These are phyloP conservation scores for Smittium culicis DNA, from an alignment of 371 early-diverging fungal species.

Conservation along the genomic window DNA sequence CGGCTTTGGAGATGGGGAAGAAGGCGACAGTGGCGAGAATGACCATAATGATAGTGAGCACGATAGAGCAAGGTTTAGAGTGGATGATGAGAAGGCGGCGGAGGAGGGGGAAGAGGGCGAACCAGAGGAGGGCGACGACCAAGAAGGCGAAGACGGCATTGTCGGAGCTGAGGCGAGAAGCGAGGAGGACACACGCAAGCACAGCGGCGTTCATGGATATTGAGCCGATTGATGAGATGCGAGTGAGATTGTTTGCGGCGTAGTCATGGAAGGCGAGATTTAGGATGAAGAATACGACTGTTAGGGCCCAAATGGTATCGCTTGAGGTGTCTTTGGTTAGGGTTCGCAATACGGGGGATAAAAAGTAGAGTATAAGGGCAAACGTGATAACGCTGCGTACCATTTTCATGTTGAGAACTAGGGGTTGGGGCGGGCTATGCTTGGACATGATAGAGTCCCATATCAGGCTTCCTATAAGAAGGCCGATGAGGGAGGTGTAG, in stretches of 20 bases:
- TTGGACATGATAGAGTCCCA: conserved; percentile 37
- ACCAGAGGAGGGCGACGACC: conserved; percentile 76
- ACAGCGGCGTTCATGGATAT: conserved; percentile 90
- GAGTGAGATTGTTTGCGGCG: conserved; percentile 35
- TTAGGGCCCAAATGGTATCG: conserved; percentile 90
- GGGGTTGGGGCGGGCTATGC: conserved; percentile 18
- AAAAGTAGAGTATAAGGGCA: conserved; percentile 58
- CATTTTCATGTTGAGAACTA: conserved; percentile 29
- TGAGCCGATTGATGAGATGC: conserved; percentile 70
- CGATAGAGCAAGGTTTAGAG: conserved; percentile 40
- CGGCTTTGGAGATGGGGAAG: conserved; percentile 48
- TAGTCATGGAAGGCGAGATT: conserved; percentile 87
- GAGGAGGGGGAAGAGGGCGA: conserved; percentile 83
- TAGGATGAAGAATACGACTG: conserved; percentile 61
- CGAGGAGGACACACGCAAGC: conserved; percentile 86
- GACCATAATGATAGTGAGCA: conserved; percentile 46
- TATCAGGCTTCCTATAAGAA: conserved; percentile 47
- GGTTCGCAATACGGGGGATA: conserved; percentile 84
- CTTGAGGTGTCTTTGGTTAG: conserved; percentile 76
- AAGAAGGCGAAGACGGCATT: conserved; percentile 79
- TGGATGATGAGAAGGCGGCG: conserved; percentile 60
- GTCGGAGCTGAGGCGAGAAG: conserved; percentile 68
- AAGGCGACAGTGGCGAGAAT: conserved; percentile 44
- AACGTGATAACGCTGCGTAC: conserved; percentile 63
- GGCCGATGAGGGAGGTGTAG: conserved; percentile 39